phyloP scores from a whole-genome alignment of 176 grass and related monocot species.

The Cenchrus americanus region DNA sequence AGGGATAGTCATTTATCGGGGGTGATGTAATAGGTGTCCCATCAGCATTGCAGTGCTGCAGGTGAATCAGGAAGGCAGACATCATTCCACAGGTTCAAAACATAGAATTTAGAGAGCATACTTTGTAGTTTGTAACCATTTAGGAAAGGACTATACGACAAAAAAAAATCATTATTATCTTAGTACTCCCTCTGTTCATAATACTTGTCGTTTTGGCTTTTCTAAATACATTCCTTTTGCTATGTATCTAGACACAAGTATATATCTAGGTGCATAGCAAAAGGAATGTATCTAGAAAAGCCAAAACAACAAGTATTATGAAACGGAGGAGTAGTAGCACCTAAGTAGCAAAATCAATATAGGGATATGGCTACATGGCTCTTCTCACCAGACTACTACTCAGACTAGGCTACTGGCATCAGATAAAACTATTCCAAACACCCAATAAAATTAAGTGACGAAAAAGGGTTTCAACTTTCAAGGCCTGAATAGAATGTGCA shows the following conservation, averaged over 20 bases:
- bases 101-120: too few species aligned
- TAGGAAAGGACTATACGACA: too few species aligned
- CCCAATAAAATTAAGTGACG: not conserved
- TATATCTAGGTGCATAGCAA: too few species aligned
- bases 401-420: not conserved
- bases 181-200: too few species aligned
- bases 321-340: too few species aligned
- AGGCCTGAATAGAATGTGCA: not conserved
- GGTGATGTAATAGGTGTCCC: constrained; percentile 63
- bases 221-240: too few species aligned
- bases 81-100: not conserved
- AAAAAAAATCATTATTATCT: not conserved
- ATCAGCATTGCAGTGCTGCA: constrained; percentile 79
- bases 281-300: too few species aligned
- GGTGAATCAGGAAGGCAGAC: not conserved
- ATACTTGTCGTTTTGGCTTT: too few species aligned
- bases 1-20: constrained; percentile 85
- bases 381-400: not conserved
- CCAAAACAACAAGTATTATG: too few species aligned
- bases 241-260: too few species aligned
- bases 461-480: constrained; percentile 2
- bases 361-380: not conserved
- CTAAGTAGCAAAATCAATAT: not conserved
- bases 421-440: not conserved
- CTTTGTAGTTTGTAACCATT: not conserved